Conservation (phyloP, 2,329 filamentous ascomycete species). For the Microsporum ferrugineum region DNA sequence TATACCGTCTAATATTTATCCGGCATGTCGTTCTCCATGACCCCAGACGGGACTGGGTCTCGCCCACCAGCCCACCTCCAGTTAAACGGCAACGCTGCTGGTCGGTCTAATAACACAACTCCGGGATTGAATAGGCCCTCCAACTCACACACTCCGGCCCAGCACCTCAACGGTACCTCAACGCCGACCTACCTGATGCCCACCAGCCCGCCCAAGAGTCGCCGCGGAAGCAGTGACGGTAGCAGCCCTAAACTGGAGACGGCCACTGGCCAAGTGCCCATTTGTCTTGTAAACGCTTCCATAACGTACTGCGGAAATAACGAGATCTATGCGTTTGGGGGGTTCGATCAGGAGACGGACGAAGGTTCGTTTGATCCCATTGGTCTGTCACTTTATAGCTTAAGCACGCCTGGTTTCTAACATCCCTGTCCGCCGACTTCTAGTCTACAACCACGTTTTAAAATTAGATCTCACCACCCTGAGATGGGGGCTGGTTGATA, state of each 20-base stretch:
- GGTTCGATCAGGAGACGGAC: slow-evolving; percentile 97
- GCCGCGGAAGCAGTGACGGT: slow-evolving; percentile 52
- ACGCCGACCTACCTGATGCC: slow-evolving; percentile 81
- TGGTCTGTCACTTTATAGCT: not conserved
- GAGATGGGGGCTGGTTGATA: slow-evolving; percentile 93
- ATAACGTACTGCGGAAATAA: slow-evolving; percentile 98
- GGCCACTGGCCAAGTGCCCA: slow-evolving; percentile 68
- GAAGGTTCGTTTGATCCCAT: slow-evolving; percentile 46
- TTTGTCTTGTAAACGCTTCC: slow-evolving; percentile 93
- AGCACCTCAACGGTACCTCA: slow-evolving; percentile 37
- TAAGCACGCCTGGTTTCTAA: slow-evolving; percentile 7
- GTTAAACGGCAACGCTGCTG: slow-evolving; percentile 2
- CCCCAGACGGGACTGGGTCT: not conserved
- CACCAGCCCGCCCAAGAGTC: slow-evolving; percentile 62
- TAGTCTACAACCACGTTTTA: slow-evolving; percentile 92
- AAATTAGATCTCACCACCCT: slow-evolving; percentile 74
- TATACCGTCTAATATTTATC: not conserved
- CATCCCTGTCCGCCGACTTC: not conserved
- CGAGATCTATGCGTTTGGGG: slow-evolving; percentile 94
- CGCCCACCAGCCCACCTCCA: not conserved
- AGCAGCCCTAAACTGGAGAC: slow-evolving; percentile 77
- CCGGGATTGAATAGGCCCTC: slow-evolving; percentile 2
- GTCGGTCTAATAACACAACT: not conserved
- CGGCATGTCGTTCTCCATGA: not conserved
- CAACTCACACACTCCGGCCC: slow-evolving; percentile 15